Base-by-base conservation (phyloP, 257 asterid species). In the Nicotiana noctiflora region DNA sequence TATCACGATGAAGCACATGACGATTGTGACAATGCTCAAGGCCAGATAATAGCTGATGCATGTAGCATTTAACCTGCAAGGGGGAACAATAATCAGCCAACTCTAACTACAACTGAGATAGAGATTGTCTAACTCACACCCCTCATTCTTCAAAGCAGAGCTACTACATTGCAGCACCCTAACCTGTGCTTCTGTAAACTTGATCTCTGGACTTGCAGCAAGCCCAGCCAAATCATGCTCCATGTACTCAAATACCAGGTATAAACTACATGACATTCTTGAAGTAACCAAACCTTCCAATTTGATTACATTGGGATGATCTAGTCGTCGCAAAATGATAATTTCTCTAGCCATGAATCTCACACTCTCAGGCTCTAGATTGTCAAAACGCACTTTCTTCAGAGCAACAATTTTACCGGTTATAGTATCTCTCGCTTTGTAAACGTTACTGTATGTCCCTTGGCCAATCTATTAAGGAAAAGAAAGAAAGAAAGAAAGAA, bases 271-370 rank as follows among this genome's bases (percentile, higher is more conserved):
- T 25, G 27, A 25, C 27, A 25, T 25, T 25, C 27, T 25, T 57
- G 98, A 94, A 4, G 98, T 94, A 68, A 91, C 98, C 88, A 94
- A 79, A 29, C 98, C 98, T 27, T 92, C 98, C 90, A 94, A 85
- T 84, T 89, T 92, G 81, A 94, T 92, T 31, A 94, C 96, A 80
- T 94, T 93, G 68, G 97, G 98, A 85, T 94, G 98, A 89, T 94
- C 98, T 87, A 94, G 80, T 46, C 97, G 90, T 65, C 98, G 96
- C 89, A 93, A 75, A 81, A 94, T 93, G 86, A 93, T 84, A 75
- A 94, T 94, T 92, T 94, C 98, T 88, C 98, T 83, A 34, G 98
- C 98, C 98, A 94, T 94, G 83, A 94, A 94, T 86, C 93, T 90
- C 90, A 93, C 98, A 17, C 98, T 94, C 84, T 94, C 98, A 8